Base-by-base conservation (phyloP, 2,329 filamentous ascomycete species). In the Monosporascus sp. region DNA sequence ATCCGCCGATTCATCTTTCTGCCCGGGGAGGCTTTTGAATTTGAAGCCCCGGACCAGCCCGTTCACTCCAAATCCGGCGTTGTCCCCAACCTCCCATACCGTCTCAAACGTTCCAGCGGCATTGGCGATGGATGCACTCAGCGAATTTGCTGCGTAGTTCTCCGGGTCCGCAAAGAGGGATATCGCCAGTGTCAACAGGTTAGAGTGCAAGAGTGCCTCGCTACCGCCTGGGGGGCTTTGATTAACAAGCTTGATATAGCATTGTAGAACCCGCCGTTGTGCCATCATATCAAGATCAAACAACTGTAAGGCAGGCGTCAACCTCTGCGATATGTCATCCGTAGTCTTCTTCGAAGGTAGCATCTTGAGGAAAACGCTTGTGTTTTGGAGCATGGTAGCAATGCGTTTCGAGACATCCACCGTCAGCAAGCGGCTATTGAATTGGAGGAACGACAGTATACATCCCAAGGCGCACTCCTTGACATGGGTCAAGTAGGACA, bases 41-140 rank as follows among this genome's bases (percentile, higher is more conserved):
- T 87, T 82, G 66, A 94, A 91, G 0, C 90, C 89, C 22, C 83
- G 80, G 1, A 96, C 85, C 22, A 97, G 75, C 1, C 92, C 90
- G 9, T 90, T 96, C 17, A 99, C 87, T 3, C 95, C 94, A 69
- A 96, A 97, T 1, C 92, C 93, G 62, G 87, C 92, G 65, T 97
- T 97, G 68, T 99, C 94, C 8, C 86, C 88, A 7, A 96, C 83
- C 57, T 97, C 93, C 94, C 94, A 99, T 39, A 99, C 83, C 1
- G 86, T 92, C 63, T 99, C 94, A 64, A 97, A 97, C 3, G 85
- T 88, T 6, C 89, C 90, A 1, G 91, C 89, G 17, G 92, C 89
- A 60, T 87, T 94, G 18, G 93, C 93, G 64, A 99, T 97, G 0
- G 92, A 90, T 15, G 90, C 88, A 64, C 93, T 96, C 48, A 97